Percentiles rank a stretch among this genome's conserved stretches.
Evolutionary conservation across 139 green algal species (phyloP).

Genomic region (Coelastrella sp.): DNA sequence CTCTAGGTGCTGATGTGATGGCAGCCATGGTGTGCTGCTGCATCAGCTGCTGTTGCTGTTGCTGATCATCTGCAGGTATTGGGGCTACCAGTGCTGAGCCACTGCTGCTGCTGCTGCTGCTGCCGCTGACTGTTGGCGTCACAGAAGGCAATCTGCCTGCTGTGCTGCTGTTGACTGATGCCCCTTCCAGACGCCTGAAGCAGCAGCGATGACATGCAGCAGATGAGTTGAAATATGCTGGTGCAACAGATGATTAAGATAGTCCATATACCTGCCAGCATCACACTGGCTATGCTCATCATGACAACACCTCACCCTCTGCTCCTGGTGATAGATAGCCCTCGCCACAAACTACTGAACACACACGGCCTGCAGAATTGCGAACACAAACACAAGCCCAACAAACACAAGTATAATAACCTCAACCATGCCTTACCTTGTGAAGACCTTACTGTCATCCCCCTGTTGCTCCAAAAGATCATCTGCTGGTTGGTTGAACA

Average conservation of each 20-base stretch:
- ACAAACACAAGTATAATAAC: background rate
- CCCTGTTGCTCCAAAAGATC: background rate
- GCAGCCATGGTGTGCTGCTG: background rate
- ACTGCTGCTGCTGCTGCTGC: too few species aligned
- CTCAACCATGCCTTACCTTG: background rate
- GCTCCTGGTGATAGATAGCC: too few species aligned
- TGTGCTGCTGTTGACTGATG: background rate
- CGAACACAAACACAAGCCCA: too few species aligned
- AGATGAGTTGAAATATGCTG: too few species aligned
- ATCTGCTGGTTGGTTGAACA: background rate
- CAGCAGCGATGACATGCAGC: background rate
- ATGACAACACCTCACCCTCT: too few species aligned
- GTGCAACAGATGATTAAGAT: too few species aligned
- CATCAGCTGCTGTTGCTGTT: background rate
- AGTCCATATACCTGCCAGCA: too few species aligned
- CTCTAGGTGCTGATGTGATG: background rate
- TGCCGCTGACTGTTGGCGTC: background rate
- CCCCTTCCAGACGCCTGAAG: background rate
- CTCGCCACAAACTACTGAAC: too few species aligned
- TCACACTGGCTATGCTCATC: too few species aligned
- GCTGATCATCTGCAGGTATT: background rate
- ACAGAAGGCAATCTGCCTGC: background rate
- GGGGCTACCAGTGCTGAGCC: background rate
- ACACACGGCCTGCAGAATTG: too few species aligned
- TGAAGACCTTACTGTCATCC: background rate